phyloP scores from a whole-genome alignment of 371 early-diverging fungal genomes.

The Mortierella sp. region DNA sequence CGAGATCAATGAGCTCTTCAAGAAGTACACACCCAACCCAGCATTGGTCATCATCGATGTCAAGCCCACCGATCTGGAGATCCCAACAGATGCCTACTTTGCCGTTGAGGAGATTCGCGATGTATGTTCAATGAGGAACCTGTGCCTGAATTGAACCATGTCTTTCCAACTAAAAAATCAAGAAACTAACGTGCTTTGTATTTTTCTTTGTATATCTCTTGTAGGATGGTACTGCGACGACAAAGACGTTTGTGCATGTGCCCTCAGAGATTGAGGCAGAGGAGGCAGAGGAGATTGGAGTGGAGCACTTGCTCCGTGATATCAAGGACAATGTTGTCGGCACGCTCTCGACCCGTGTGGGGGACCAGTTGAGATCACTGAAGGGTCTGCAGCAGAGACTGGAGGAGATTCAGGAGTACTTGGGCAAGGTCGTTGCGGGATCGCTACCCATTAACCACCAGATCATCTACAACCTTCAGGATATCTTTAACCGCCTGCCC shows the following conservation, averaged over 20 bases:
- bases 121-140: constrained; percentile 59
- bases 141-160: neutral
- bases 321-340: constrained; percentile 98
- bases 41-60: constrained; percentile 96
- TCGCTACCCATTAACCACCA: constrained; percentile 94
- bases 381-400: constrained; percentile 89
- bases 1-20: constrained; percentile 98
- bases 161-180: neutral
- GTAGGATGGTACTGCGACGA: constrained; percentile 95
- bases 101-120: constrained; percentile 94
- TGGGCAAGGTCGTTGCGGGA: constrained; percentile 89
- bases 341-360: constrained; percentile 90
- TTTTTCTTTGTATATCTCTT: neutral
- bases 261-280: constrained; percentile 98
- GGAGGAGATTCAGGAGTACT: constrained; percentile 87
- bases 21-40: constrained; percentile 95
- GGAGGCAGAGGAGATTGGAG: constrained; percentile 99
- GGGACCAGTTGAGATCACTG: constrained; percentile 89
- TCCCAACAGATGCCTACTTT: constrained; percentile 98
- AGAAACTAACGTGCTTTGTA: neutral
- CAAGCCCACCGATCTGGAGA: constrained; percentile 90
- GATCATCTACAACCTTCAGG: constrained; percentile 96
- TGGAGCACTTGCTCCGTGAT: constrained; percentile 99
- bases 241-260: constrained; percentile 96
- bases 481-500: constrained; percentile 96